These are phyloP conservation scores for Sporothrix pallida DNA, from an alignment of 2,329 filamentous ascomycete species.

Conservation along the genomic window DNA sequence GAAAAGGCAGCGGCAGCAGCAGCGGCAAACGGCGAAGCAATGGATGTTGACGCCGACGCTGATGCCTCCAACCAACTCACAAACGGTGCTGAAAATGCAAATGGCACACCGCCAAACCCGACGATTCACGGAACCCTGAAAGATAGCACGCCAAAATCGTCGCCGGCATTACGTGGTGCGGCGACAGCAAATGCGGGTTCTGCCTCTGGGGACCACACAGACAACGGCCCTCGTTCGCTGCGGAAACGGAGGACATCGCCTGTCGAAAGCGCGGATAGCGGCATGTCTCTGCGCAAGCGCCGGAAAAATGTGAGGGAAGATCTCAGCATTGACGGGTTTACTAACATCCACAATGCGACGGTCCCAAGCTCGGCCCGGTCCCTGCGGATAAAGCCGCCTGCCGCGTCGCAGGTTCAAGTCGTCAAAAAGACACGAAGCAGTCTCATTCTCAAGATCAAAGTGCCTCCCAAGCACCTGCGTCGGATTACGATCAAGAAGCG, in stretches of 20 bases:
- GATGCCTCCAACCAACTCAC: slow-evolving; percentile 26
- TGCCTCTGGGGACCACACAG: slow-evolving; percentile 76
- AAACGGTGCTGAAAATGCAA: slow-evolving; percentile 44
- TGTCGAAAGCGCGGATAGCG: slow-evolving; percentile 63
- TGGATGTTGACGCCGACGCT: slow-evolving; percentile 36
- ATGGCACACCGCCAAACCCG: slow-evolving; percentile 21
- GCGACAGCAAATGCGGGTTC: slow-evolving; percentile 67
- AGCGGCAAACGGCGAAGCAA: slow-evolving; percentile 38
- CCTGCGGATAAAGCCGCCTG: slow-evolving; percentile 57
- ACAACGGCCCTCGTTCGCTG: slow-evolving; percentile 74
- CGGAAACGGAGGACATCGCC: slow-evolving; percentile 86
- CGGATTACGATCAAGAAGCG: slow-evolving; percentile 65
- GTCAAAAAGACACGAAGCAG: slow-evolving; percentile 51
- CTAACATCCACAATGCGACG: slow-evolving; percentile 44
- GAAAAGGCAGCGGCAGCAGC: slow-evolving; percentile 40
- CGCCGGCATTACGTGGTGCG: slow-evolving; percentile 69
- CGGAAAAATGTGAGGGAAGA: slow-evolving; percentile 56
- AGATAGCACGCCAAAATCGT: slow-evolving; percentile 68
- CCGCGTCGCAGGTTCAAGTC: slow-evolving; percentile 50
- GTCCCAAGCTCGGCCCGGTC: slow-evolving; percentile 61
- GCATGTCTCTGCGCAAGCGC: slow-evolving; percentile 60
- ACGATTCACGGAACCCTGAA: slow-evolving; percentile 49
- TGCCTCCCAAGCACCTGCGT: slow-evolving; percentile 63
- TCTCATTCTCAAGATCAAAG: slow-evolving; percentile 63
- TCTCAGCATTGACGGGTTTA: slow-evolving; percentile 45